phyloP scores from a whole-genome alignment of 2,329 filamentous ascomycete genomes.

The Phyllosticta citribraziliensis region DNA sequence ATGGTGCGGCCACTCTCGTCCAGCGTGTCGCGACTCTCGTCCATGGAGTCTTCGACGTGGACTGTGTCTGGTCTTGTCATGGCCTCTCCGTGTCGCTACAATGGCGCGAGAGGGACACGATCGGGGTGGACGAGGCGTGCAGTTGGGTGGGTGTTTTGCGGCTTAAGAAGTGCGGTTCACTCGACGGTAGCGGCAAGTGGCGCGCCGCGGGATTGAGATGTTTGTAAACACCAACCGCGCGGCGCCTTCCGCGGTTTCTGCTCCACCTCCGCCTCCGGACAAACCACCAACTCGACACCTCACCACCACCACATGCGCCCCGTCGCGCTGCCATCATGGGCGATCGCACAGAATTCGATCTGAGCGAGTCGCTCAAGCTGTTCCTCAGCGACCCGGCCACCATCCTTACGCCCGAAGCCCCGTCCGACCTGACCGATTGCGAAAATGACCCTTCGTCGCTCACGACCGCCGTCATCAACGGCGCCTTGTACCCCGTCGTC shows the following conservation, averaged over 20 bases:
- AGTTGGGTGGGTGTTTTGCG: not conserved
- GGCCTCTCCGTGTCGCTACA: not conserved
- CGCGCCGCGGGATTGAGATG: not conserved
- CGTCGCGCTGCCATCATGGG: conserved; percentile 46
- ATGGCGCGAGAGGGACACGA: not conserved
- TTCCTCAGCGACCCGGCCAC: conserved; percentile 88
- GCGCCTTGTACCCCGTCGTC: conserved; percentile 80
- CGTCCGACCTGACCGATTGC: conserved; percentile 74
- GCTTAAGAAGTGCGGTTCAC: not conserved
- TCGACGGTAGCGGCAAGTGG: not conserved
- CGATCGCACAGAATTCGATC: conserved; percentile 68
- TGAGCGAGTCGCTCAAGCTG: conserved; percentile 91
- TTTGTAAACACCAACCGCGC: conserved; percentile 7
- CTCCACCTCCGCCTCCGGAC: conserved; percentile 14
- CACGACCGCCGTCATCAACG: conserved; percentile 69
- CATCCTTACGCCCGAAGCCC: conserved; percentile 78
- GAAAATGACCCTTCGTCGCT: conserved; percentile 84
- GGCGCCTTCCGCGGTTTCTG: not conserved
- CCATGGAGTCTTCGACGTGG: conserved; percentile 20
- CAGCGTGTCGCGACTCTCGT: conserved; percentile 39
- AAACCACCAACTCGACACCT: not conserved
- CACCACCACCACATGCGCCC: conserved; percentile 13
- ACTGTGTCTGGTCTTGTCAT: not conserved
- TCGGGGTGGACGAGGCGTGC: not conserved
- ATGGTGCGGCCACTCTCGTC: conserved; percentile 42